Evolutionary conservation across 148 eudicot genomes (phyloP).

Genomic region (Dianthus caryophyllus): DNA sequence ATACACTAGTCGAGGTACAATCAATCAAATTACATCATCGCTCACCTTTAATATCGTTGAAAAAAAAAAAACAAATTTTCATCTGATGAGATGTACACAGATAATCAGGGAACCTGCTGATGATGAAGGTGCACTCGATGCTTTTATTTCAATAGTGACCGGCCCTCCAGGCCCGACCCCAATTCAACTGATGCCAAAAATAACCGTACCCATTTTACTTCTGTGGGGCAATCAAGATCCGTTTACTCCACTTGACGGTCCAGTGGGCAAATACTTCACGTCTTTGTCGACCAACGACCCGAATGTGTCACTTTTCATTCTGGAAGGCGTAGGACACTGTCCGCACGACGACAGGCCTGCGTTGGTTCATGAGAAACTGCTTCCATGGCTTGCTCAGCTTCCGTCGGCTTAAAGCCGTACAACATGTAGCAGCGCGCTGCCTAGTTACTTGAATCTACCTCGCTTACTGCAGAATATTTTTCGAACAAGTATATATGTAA

Average conservation of each 20-base stretch:
- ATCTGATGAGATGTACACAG: slow-evolving; percentile 35
- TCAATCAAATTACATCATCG: not conserved
- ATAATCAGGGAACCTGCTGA: slow-evolving; percentile 77
- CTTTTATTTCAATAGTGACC: slow-evolving; percentile 77
- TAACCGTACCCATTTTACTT: slow-evolving; percentile 55
- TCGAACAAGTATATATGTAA: not conserved
- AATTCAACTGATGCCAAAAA: slow-evolving; percentile 58
- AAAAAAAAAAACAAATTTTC: not conserved
- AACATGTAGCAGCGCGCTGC: not conserved
- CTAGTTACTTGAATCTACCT: not conserved
- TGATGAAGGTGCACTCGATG: slow-evolving; percentile 82
- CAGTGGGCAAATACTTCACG: slow-evolving; percentile 81
- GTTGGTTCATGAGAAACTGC: slow-evolving; percentile 70
- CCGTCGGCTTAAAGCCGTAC: slow-evolving; percentile 11
- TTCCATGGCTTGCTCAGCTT: slow-evolving; percentile 66
- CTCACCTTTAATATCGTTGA: not conserved
- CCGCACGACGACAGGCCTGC: slow-evolving; percentile 91
- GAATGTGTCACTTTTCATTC: slow-evolving; percentile 46
- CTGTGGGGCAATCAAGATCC: slow-evolving; percentile 93
- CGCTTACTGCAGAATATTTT: not conserved
- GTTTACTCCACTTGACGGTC: slow-evolving; percentile 91
- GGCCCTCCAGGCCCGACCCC: slow-evolving; percentile 97
- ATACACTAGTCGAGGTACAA: slow-evolving; percentile 71
- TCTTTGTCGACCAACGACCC: slow-evolving; percentile 47
- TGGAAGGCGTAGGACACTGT: slow-evolving; percentile 91